phyloP scores from a whole-genome alignment of 2,329 filamentous ascomycete species.

The Thyridium curvatum region DNA sequence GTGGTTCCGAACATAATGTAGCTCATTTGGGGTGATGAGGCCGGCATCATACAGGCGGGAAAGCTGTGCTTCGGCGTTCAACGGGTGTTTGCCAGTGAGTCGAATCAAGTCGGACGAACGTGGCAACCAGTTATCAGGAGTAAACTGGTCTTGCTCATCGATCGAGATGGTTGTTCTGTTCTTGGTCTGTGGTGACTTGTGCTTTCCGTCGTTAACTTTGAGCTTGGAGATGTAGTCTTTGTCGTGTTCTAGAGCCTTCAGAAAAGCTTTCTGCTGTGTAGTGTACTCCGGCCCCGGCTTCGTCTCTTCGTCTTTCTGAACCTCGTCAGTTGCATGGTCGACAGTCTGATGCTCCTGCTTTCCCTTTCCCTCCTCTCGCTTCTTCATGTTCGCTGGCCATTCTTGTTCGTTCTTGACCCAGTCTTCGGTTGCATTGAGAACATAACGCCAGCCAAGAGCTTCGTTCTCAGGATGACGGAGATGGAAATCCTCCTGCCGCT shows the following conservation, averaged over 20 bases:
- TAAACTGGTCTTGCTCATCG: constrained; percentile 43
- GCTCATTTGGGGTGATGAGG: constrained; percentile 41
- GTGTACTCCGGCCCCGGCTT: constrained; percentile 22
- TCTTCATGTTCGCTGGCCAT: constrained; percentile 38
- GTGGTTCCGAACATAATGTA: constrained; percentile 48
- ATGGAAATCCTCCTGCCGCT: constrained; percentile 31
- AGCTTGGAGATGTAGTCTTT: constrained; percentile 31
- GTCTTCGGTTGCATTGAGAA: constrained; percentile 40
- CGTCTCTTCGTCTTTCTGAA: constrained; percentile 20
- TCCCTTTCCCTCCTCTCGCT: constrained; percentile 13
- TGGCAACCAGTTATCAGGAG: constrained; percentile 48
- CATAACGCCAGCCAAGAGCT: constrained; percentile 41
- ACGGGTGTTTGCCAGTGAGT: constrained; percentile 44
- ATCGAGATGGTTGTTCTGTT: constrained; percentile 23
- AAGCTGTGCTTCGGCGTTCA: constrained; percentile 42
- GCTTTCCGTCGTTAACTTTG: constrained; percentile 28
- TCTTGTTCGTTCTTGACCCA: constrained; percentile 39
- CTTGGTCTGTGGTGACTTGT: constrained; percentile 10
- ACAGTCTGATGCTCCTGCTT: no score
- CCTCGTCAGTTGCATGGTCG: no score
- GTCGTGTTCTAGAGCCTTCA: constrained; percentile 34
- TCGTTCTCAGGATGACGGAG: constrained; percentile 33
- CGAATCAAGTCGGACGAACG: constrained; percentile 38
- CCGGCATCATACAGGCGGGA: constrained; percentile 35
- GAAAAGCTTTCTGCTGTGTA: constrained; percentile 33